These are phyloP conservation scores for Podaxis pistillaris DNA, from an alignment of 768 basidiomycete genomes.

Conservation along the genomic window DNA sequence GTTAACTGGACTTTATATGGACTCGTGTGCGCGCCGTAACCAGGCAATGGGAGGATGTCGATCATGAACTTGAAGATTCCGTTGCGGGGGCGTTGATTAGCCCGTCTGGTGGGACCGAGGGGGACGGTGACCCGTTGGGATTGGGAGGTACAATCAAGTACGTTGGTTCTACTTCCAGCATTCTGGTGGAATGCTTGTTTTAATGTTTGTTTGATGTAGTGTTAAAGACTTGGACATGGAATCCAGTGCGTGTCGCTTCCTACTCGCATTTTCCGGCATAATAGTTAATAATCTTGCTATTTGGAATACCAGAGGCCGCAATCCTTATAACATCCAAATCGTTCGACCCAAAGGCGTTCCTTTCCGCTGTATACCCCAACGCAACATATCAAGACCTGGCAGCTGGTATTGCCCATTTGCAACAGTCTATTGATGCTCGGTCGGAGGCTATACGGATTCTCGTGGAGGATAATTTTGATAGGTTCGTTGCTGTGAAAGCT, in stretches of 20 bases:
- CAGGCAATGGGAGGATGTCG: slow-evolving; percentile 89
- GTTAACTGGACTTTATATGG: slow-evolving; percentile 3
- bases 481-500: slow-evolving; percentile 96
- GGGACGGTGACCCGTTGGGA: slow-evolving; percentile 77
- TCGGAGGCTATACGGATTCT: slow-evolving; percentile 93
- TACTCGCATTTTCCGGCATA: background rate
- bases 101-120: slow-evolving; percentile 47
- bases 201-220: slow-evolving; percentile 29
- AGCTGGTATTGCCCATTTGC: slow-evolving; percentile 70
- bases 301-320: slow-evolving; percentile 56
- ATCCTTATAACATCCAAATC: slow-evolving; percentile 89
- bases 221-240: slow-evolving; percentile 72
- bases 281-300: background rate
- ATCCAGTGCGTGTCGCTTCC: slow-evolving; percentile 55
- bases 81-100: slow-evolving; percentile 68
- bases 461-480: slow-evolving; percentile 97
- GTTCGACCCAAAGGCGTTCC: slow-evolving; percentile 93
- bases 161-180: slow-evolving; percentile 22
- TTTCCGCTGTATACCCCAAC: slow-evolving; percentile 89
- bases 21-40: slow-evolving; percentile 4
- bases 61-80: slow-evolving; percentile 80
- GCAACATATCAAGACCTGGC: slow-evolving; percentile 93
- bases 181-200: background rate
- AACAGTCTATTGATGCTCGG: slow-evolving; percentile 80
- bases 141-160: slow-evolving; percentile 65